phyloP scores from a whole-genome alignment of 345 rosid genomes.

The Angophora floribunda region DNA sequence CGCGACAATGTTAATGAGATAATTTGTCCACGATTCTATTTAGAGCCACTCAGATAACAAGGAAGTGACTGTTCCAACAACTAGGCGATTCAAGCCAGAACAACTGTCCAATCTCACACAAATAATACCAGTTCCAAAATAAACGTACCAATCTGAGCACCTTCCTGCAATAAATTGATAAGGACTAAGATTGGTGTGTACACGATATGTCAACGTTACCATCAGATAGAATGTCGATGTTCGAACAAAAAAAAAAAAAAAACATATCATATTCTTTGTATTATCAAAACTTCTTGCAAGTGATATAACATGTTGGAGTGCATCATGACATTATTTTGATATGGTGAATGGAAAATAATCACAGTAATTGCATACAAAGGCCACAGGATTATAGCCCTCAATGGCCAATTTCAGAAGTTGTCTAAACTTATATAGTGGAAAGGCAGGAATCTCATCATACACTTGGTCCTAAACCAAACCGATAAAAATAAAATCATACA shows the following conservation, averaged over 20 bases:
- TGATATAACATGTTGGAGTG: not conserved
- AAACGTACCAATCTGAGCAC: conserved; percentile 27
- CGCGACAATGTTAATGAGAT: not conserved
- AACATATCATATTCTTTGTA: not conserved
- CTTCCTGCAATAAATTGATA: conserved; percentile 25
- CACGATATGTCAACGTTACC: not conserved
- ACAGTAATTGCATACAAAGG: not conserved
- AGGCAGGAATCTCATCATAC: no score
- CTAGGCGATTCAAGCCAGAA: conserved; percentile 9
- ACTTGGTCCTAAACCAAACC: not conserved
- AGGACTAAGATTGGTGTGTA: conserved; percentile 5
- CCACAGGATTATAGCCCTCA: not conserved
- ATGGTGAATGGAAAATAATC: not conserved
- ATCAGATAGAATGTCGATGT: not conserved
- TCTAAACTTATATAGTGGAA: no score
- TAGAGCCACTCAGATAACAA: conserved; percentile 5
- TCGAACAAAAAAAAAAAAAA: not conserved
- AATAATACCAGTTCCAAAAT: conserved; percentile 22
- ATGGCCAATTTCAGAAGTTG: no score
- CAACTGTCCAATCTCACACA: conserved; percentile 16
- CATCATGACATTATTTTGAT: not conserved
- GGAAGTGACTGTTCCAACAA: conserved; percentile 3
- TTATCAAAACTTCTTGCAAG: not conserved
- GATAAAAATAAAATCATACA: not conserved
- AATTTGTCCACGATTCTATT: not conserved